Evolutionary conservation across 192 early-diverging fungal genomes (phyloP).

Genomic region (Coemansia sp.): DNA sequence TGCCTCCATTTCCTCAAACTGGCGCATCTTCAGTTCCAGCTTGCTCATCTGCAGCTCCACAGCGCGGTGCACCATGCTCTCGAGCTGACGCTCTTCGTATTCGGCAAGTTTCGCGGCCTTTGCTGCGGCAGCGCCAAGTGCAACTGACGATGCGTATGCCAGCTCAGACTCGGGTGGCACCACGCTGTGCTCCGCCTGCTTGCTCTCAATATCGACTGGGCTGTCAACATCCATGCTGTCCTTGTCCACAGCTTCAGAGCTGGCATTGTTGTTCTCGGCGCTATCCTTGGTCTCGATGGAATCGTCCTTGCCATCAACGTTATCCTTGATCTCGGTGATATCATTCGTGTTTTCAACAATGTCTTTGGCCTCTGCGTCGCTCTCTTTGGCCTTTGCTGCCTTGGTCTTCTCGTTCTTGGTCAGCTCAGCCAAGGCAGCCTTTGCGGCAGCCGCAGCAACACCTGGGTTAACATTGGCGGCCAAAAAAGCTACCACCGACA

Average conservation of each 20-base stretch:
- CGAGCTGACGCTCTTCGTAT: slow-evolving; percentile 85
- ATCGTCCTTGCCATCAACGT: neutral
- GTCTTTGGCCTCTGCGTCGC: neutral
- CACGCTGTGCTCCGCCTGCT: slow-evolving; percentile 1
- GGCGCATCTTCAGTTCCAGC: slow-evolving; percentile 87
- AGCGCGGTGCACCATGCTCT: slow-evolving; percentile 74
- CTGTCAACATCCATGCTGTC: slow-evolving; percentile 23
- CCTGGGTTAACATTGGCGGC: slow-evolving; percentile 83
- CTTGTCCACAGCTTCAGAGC: slow-evolving; percentile 15
- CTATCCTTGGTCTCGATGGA: neutral
- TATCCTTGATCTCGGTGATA: neutral
- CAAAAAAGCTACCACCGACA: slow-evolving; percentile 88
- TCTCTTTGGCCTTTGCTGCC: neutral
- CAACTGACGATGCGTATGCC: slow-evolving; percentile 79
- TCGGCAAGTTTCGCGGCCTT: slow-evolving; percentile 81
- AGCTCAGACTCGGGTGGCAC: slow-evolving; percentile 54
- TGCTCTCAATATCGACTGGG: slow-evolving; percentile 12
- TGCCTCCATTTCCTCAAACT: slow-evolving; percentile 90
- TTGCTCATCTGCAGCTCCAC: slow-evolving; percentile 88
- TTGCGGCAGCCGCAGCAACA: slow-evolving; percentile 83
- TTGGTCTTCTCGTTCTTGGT: slow-evolving; percentile 14
- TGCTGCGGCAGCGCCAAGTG: slow-evolving; percentile 89
- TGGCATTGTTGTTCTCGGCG: neutral
- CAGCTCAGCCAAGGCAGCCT: slow-evolving; percentile 77
- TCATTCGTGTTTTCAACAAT: slow-evolving; percentile 2